Percentiles rank a stretch among this genome's conserved stretches.
Conservation (phyloP, 768 basidiomycete genomes). For the Coprinellus aureogranulatus region DNA sequence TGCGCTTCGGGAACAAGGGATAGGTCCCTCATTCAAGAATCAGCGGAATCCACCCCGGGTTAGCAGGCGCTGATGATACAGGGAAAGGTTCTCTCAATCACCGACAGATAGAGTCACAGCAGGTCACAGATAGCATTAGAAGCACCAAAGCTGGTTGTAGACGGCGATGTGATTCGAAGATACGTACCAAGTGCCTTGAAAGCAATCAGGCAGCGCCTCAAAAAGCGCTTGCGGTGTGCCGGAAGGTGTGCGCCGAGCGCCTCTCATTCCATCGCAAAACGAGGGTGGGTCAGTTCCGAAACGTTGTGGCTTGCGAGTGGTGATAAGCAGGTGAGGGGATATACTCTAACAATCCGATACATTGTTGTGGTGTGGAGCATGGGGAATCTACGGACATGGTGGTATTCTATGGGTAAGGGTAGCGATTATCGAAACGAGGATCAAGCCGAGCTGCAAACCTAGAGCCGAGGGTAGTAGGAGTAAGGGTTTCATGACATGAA, state of each 20-base stretch:
- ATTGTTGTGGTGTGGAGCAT: not conserved
- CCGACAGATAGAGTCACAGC: slow-evolving; percentile 1
- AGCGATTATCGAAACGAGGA: not conserved
- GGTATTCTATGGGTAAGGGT: not conserved
- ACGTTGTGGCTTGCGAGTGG: not conserved
- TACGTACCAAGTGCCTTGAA: not conserved
- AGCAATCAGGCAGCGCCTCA: not conserved
- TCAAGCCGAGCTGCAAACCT: too few relatives aligned
- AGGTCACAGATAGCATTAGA: not conserved
- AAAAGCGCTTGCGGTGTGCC: not conserved
- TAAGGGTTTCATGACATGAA: not conserved
- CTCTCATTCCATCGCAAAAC: not conserved
- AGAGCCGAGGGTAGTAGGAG: not conserved
- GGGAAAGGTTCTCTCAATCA: not conserved
- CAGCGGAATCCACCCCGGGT: not conserved
- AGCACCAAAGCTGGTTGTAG: not conserved
- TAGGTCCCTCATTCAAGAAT: too few relatives aligned
- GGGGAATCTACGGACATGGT: not conserved
- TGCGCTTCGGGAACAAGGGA: too few relatives aligned
- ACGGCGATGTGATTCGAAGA: not conserved
- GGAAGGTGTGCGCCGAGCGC: too few relatives aligned
- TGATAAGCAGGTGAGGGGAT: not conserved
- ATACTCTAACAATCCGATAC: not conserved
- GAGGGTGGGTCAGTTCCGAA: not conserved
- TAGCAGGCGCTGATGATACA: not conserved